Base-by-base conservation (phyloP, 768 basidiomycete genomes). In the Pholiota conissans region DNA sequence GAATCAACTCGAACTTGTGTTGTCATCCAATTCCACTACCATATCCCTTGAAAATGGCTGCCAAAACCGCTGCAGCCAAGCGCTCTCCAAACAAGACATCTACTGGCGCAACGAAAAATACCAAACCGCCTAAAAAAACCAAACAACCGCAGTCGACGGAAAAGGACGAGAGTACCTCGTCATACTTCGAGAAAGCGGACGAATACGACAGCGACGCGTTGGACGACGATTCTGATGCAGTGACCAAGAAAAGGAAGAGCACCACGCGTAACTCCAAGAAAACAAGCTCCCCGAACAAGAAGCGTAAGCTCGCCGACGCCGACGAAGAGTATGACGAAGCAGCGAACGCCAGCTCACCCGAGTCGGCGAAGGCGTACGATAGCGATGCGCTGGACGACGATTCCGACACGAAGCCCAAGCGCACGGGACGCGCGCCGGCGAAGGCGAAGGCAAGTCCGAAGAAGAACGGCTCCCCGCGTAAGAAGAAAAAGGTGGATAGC, bases 341-440 rank as follows among this genome's bases (percentile, higher is more conserved):
- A 22, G 42, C 42, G 18, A 10, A 45, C 11, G 22, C 42, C 22
- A 45, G 42, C 42, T 3, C 40, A 8, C 20, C 53, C 2, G 35
- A 28, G 3, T 30, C 49, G 2, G 50, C 32, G 14, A 65, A 63
- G 28, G 63, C 63, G 40, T 74, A 74, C 52, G 70, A 80, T 56
- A 82, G 81, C 57, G 79, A 82, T 60, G 79, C 76, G 32, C 68
- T 83, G 32, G 82, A 83, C 60, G 76, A 77, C 11, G 75, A 74
- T 30, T 69, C 71, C 11, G 65, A 67, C 27, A 61, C 52, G 61
- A 69, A 62, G 54, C 55, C 56, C 60, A 73, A 71, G 61, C 57
- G 48, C 5, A 57, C 55, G 26, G 26, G 27, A 24, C 58, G 58
- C 16, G 14, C 27, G 1, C 30, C 48, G 11, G n/a, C 26, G 0